Conservation (phyloP, 176 grass and related monocot species). For the Eremochloa ophiuroides region DNA sequence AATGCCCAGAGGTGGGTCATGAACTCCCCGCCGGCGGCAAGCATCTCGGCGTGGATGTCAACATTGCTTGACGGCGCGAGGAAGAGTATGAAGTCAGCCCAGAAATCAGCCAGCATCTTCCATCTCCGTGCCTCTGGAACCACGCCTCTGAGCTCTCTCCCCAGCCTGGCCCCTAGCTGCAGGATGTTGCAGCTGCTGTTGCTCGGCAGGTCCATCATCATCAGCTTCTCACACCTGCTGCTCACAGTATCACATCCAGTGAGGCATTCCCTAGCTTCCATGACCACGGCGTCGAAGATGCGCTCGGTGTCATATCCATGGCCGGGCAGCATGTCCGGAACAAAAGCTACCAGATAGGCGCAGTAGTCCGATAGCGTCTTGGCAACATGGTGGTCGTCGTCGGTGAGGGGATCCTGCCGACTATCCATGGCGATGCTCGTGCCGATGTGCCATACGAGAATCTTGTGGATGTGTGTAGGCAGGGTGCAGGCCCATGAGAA, state of each 20-base stretch:
- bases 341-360: slow-evolving; percentile 19
- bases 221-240: neutral
- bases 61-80: neutral
- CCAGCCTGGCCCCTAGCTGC: neutral
- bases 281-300: neutral
- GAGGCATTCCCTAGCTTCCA: neutral
- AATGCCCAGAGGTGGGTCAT: slow-evolving; percentile 28
- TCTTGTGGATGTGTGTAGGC: neutral
- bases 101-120: slow-evolving; percentile 18
- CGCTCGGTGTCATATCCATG: neutral
- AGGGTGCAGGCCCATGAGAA: neutral
- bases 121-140: neutral
- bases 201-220: neutral
- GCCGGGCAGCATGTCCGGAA: slow-evolving; percentile 21
- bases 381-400: neutral
- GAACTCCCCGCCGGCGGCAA: slow-evolving; percentile 7
- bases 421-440: slow-evolving; percentile 2
- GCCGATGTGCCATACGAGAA: slow-evolving; percentile 21
- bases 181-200: neutral
- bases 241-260: neutral
- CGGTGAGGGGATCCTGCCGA: neutral
- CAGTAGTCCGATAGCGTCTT: slow-evolving; percentile 2
- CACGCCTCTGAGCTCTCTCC: neutral
- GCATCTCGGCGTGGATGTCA: neutral
- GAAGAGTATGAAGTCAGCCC: slow-evolving; percentile 12